Evolutionary conservation across 1,139 yeast genomes (phyloP).

Genomic region (Saccharomycopsis phalli): DNA sequence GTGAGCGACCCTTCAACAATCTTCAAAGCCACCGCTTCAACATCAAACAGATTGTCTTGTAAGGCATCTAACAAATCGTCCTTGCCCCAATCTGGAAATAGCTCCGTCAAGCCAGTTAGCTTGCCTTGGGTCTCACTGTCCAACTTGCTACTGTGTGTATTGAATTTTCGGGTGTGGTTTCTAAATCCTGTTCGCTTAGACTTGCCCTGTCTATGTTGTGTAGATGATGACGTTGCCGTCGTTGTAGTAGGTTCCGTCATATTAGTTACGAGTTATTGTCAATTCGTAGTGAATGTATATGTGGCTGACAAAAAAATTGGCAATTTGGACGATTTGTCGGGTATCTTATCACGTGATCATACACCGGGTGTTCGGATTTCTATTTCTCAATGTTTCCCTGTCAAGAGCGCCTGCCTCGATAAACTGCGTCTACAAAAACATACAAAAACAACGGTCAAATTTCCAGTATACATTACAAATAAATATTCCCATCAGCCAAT

Average conservation of each 20-base stretch:
- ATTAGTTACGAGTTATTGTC: too few species aligned
- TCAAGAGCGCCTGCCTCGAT: not conserved
- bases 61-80: conserved; percentile 76
- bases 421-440: not conserved
- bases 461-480: not conserved
- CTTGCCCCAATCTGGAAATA: conserved; percentile 92
- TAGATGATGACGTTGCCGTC: conserved; percentile 24
- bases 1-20: conserved; percentile 71
- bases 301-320: too few species aligned
- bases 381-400: too few species aligned
- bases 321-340: too few species aligned
- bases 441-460: too few species aligned
- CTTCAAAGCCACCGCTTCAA: conserved; percentile 75
- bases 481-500: not conserved
- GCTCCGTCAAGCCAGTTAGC: conserved; percentile 60
- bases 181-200: conserved; percentile 26
- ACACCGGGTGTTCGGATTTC: too few species aligned
- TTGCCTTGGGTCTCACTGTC: conserved; percentile 38
- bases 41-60: conserved; percentile 61
- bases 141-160: conserved; percentile 26
- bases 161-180: conserved; percentile 40
- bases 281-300: too few species aligned
- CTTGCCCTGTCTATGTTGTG: not conserved
- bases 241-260: conserved; percentile 18
- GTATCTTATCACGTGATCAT: too few species aligned